Evolutionary conservation across 2,329 filamentous ascomycete species (phyloP).

Genomic region (Magnaporthiopsis rhizophila): DNA sequence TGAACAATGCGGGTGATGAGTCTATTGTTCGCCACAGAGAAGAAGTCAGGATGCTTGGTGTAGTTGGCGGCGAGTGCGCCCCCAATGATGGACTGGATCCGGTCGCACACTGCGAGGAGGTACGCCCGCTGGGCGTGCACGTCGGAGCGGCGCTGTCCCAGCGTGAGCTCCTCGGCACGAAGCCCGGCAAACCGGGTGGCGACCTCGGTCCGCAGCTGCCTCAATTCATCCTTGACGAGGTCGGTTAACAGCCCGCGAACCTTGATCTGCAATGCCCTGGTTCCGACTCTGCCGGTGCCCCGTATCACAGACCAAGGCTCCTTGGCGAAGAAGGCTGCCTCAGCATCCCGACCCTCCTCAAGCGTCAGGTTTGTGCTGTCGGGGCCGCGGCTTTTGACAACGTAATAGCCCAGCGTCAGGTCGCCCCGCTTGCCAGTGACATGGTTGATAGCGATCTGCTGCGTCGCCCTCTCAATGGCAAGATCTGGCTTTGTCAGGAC

Average conservation of each 20-base stretch:
- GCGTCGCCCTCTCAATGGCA: constrained; percentile 30
- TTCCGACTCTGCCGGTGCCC: constrained; percentile 23
- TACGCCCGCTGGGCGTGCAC: constrained; percentile 25
- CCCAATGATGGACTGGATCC: constrained; percentile 20
- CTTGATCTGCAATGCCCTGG: constrained; percentile 24
- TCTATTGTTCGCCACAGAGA: constrained; percentile 15
- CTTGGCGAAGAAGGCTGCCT: constrained; percentile 28
- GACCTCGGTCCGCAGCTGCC: constrained; percentile 26
- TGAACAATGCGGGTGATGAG: constrained; percentile 30
- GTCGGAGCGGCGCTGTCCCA: constrained; percentile 24
- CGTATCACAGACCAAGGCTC: constrained; percentile 26
- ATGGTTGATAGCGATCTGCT: constrained; percentile 31
- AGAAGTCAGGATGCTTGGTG: constrained; percentile 21
- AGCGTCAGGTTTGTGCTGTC: constrained; percentile 29
- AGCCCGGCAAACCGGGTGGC: constrained; percentile 9
- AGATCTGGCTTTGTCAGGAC: constrained; percentile 55
- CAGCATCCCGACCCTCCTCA: constrained; percentile 22
- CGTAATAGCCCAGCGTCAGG: constrained; percentile 38
- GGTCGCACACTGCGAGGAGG: constrained; percentile 15
- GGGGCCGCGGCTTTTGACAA: constrained; percentile 39
- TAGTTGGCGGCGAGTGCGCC: constrained; percentile 29
- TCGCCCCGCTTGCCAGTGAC: constrained; percentile 30
- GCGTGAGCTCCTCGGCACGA: constrained; percentile 13
- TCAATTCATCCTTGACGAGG: constrained; percentile 30
- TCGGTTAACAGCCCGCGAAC: constrained; percentile 30